A percentile compares a stretch with the other conserved stretches of the same genome.
phyloP scores from a whole-genome alignment of 306 rosid species.

The Trichosanthes truncata region DNA sequence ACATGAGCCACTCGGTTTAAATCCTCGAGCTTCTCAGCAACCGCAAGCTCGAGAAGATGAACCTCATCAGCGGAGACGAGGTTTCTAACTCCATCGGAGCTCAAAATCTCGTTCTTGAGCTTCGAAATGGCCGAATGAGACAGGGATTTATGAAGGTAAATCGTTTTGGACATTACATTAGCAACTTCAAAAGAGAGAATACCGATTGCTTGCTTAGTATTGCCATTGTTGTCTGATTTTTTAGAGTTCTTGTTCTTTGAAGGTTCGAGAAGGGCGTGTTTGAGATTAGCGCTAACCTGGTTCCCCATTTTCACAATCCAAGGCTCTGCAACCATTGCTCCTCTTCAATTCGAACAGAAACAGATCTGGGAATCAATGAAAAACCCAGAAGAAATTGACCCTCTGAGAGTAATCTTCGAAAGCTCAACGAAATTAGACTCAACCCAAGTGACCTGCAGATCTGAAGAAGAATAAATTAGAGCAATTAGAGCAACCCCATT shows the following conservation, averaged over 20 bases:
- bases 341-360: not conserved
- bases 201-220: slow-evolving; percentile 34
- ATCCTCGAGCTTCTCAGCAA: slow-evolving; percentile 83
- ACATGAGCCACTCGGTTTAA: slow-evolving; percentile 68
- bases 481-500: not conserved
- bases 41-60: slow-evolving; percentile 68
- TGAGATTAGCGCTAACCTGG: slow-evolving; percentile 84
- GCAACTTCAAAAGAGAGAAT: slow-evolving; percentile 98
- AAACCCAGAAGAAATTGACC: not conserved
- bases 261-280: slow-evolving; percentile 61
- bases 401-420: not conserved
- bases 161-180: slow-evolving; percentile 72
- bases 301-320: slow-evolving; percentile 94
- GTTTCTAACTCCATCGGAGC: slow-evolving; percentile 52
- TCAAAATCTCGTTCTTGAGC: slow-evolving; percentile 76
- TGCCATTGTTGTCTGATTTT: slow-evolving; percentile 15
- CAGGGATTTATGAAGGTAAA: slow-evolving; percentile 68
- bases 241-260: slow-evolving; percentile 39
- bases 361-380: not conserved
- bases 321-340: slow-evolving; percentile 85
- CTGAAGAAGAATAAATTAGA: not conserved
- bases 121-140: slow-evolving; percentile 63
- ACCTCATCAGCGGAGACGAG: slow-evolving; percentile 67
- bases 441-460: not conserved
- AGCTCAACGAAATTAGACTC: not conserved